Evolutionary conservation across 2,329 filamentous ascomycete genomes (phyloP), one percentile per base, ranked within the genome.

Genomic region (Nigrospora sphaerica): DNA sequence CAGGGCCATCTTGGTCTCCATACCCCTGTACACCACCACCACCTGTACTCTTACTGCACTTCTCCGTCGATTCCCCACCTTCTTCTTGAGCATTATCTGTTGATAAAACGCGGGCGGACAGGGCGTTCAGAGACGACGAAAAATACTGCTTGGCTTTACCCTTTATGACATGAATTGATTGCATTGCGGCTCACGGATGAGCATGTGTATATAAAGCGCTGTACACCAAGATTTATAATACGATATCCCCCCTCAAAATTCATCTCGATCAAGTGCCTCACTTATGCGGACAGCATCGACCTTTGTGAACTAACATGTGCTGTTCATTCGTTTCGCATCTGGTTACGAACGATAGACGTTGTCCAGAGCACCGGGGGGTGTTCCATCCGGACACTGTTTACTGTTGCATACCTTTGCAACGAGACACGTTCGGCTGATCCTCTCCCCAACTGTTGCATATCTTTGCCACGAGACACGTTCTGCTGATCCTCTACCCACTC

Each of bases 201-300:
- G 62, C 66, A 64, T 61, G 39, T 65, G 65, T 68, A 68, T 70
- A 66, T 72, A 68, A 63, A 64, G 63, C 62, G 42, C 37, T 56
- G 48, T 60, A 57, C 57, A 63, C 68, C 61, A 63, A 66, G 67
- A 62, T 62, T 69, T 28, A 35, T 75, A 78, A 78, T 76, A 68
- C 66, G 66, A 74, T 67, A 72, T 79, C 77, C 72, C 75, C 75
- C 69, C 76, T 79, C 76, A 73, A 60, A 52, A 57, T 35, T 37
- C 32, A 11, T 23, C 19, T 23, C 19, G 19, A 23, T 23, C 7
- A 7, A 23, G 4, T 23, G 19, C 19, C 23, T 28, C 23, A 28
- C 7, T 9, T 28, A 9, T 28, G 4, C 2, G 23, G 23, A 10
- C 23, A 28, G 23, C 7, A 28, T 9, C 7, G 23, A 28, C 23